Conservation (phyloP, 140 eudicot genomes). For the Cichorium intybus region DNA sequence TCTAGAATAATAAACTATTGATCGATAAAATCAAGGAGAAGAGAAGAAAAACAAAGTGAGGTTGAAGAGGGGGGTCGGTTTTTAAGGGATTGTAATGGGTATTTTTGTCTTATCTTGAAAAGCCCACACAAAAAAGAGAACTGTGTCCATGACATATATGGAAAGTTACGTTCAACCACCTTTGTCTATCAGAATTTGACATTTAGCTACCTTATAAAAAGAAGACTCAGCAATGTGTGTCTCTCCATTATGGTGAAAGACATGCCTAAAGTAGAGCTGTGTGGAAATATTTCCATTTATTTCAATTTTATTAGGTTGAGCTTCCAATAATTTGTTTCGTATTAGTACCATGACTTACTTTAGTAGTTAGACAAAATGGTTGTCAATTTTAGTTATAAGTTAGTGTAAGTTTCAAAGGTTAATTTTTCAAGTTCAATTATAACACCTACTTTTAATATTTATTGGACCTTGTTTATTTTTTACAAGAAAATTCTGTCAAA, state of each 20-base stretch:
- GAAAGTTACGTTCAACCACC: slow-evolving; percentile 14
- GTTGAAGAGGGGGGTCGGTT: slow-evolving; percentile 17
- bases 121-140: slow-evolving; percentile 29
- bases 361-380: neutral
- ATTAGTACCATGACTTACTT: neutral
- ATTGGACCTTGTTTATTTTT: neutral
- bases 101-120: slow-evolving; percentile 45
- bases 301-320: neutral
- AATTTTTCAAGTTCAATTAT: neutral
- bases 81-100: slow-evolving; percentile 30
- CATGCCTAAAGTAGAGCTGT: no score
- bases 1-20: neutral
- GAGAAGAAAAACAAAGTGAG: slow-evolving; percentile 8
- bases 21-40: slow-evolving; percentile 31
- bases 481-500: neutral
- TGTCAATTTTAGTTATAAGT: neutral
- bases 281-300: neutral
- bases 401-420: neutral
- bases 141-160: slow-evolving; percentile 14
- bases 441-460: neutral
- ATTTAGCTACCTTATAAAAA: neutral
- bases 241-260: no score
- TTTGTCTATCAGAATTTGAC: neutral
- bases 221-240: neutral
- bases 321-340: neutral